Evolutionary conservation across 441 rosid species (phyloP).

Genomic region (Bruguiera hainesii): DNA sequence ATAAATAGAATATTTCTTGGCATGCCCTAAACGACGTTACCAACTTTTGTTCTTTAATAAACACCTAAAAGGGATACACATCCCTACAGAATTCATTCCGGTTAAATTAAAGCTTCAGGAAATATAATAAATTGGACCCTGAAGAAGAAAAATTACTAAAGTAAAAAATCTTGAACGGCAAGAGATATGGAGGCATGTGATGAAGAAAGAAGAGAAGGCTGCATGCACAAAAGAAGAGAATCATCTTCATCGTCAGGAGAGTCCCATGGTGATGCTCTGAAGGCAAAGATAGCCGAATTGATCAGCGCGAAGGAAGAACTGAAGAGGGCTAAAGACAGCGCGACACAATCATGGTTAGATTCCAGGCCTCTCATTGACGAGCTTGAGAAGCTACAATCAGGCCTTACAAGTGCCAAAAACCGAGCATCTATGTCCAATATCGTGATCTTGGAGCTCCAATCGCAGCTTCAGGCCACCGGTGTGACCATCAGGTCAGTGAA

Average conservation of each 20-base stretch:
- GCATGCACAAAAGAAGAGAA: constrained; percentile 1
- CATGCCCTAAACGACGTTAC: too few species aligned
- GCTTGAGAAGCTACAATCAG: constrained; percentile 49
- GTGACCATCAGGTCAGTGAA: constrained; percentile 20
- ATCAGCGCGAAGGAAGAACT: constrained; percentile 32
- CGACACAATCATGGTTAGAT: constrained; percentile 52
- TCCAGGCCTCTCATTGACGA: constrained; percentile 56
- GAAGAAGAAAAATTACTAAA: too few species aligned
- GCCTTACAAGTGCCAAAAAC: constrained; percentile 33
- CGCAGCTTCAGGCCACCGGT: constrained; percentile 32
- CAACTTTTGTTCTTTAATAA: too few species aligned
- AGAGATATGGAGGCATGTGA: constrained; percentile 20
- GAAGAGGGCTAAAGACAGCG: constrained; percentile 40
- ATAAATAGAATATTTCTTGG: too few species aligned
- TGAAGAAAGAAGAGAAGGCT: neutral
- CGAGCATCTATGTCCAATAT: constrained; percentile 30
- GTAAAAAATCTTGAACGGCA: neutral
- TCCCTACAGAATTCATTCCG: too few species aligned
- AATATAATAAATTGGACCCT: too few species aligned
- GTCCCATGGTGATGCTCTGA: constrained; percentile 3
- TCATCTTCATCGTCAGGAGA: neutral
- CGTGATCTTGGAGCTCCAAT: constrained; percentile 36
- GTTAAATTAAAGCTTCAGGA: too few species aligned
- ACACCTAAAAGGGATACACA: too few species aligned
- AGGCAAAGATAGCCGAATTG: constrained; percentile 35